Evolutionary conservation across 2,329 filamentous ascomycete genomes (phyloP), one percentile per base, ranked within the genome.

Genomic region (Zymoseptoria brevis): DNA sequence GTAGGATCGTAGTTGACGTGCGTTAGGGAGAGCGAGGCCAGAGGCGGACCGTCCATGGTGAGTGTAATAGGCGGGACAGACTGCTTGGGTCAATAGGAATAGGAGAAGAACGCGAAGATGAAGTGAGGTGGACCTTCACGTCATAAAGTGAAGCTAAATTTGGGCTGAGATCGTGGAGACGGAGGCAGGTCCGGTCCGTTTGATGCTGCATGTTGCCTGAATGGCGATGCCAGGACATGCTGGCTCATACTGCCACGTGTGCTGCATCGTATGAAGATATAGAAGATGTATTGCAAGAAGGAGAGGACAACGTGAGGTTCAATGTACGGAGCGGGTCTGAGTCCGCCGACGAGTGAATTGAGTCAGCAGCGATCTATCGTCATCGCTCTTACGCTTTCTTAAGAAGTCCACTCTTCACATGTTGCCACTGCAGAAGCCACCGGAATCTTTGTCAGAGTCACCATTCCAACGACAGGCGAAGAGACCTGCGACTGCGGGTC

Each of bases 1-100:
- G 85, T 76, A 4, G 95, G 91, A 77, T 97, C 89, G 91, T 97
- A 97, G 79, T 94, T 90, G 67, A 97, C 92, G 77, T 97, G 93
- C 9, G 94, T 97, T 67, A 99, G 78, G 55, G 93, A 96, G 62
- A 99, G 83, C 22, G 93, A 97, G 55, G 92, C 90, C 59, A 97
- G 80, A 49, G 89, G 85, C 22, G 78, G 73, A 24, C 74, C 73
- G 51, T 80, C 76, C 77, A 80, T 80, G 45, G 22, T 68, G 60
- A 51, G 57, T 55, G 54, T 35, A 45, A 21, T 48, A 4, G 45
- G 50, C 24, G 8, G 9, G 29, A 45, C 21, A 22, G 2, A 19
- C 19, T 24, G 19, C 41, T 45, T 35, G 21, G 16, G 21, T 11
- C 11, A 24, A 35, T 5, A n/a, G 6, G 35, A 45, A 16, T 5